Base-by-base conservation (phyloP, 805 yeast species). In the Candida verbasci region DNA sequence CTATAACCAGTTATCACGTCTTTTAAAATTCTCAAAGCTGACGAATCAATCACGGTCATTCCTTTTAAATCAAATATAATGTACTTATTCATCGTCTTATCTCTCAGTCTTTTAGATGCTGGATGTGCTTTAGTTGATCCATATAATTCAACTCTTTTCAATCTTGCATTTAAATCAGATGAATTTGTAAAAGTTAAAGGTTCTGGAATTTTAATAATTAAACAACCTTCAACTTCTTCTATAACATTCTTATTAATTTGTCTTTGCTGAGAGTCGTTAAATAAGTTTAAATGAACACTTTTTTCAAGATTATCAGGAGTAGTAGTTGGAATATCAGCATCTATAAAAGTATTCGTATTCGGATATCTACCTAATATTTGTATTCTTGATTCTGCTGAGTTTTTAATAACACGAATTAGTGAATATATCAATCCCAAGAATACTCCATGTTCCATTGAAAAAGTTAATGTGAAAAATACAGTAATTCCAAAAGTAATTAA, bases 381-480 rank as follows among this genome's bases (percentile, higher is more conserved):
- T 43, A 70, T 69, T 24, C 70, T 50, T 6, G 73, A 68, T 31
- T 56, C 49, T 0, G 74, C 59, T 10, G 72, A 62, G 43, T 65
- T 59, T 38, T 58, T 60, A 23, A 70, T 57, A 4, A 91, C 89
- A 39, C 94, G 66, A 23, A 89, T 67, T 14, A 91, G 62, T 28
- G 94, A 87, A 47, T 86, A 85, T 0, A 77, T 76, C 32, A 86
- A 78, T 0, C 98, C 97, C n/a, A 86, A 73, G 2, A 83, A 78
- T 32, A 93, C 86, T 1, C 98, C 97, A 11, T 83, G 79, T 56
- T 91, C 96, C 54, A 89, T 80, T 0, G 97, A 87, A 55, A 60
- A 65, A 41, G 64, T 63, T 16, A 66, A 31, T 0, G 72, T 66
- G 3, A 69, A 58, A 11, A 52, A 29, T 3, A 67, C 68, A 3